Evolutionary conservation across 176 grass and related monocot genomes (phyloP).

Genomic region (Oryza glumipatula): DNA sequence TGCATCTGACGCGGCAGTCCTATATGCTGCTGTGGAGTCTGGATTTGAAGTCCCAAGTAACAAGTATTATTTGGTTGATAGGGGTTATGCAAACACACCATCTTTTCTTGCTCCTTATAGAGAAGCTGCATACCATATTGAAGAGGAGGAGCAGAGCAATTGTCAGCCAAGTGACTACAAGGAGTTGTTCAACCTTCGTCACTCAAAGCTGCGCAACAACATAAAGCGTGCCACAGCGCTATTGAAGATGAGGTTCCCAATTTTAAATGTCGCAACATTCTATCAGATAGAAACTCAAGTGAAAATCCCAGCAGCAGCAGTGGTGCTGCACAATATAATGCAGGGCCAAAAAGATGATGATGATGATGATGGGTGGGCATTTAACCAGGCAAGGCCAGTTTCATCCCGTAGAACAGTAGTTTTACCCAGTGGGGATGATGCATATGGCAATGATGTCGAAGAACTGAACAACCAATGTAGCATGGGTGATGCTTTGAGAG

Average conservation of each 20-base stretch:
- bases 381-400: conserved; percentile 3
- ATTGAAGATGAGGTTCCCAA: conserved; percentile 61
- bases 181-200: conserved; percentile 61
- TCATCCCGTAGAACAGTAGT: background rate
- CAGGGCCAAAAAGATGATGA: conserved; percentile 31
- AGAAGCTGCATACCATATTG: conserved; percentile 28
- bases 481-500: conserved; percentile 39
- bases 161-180: conserved; percentile 38
- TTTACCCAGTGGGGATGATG: conserved; percentile 29
- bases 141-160: conserved; percentile 40
- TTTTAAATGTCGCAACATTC: conserved; percentile 51
- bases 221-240: conserved; percentile 38
- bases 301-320: conserved; percentile 49
- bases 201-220: conserved; percentile 49
- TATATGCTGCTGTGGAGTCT: conserved; percentile 41
- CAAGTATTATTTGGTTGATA: conserved; percentile 54
- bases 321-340: conserved; percentile 59
- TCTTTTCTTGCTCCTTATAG: conserved; percentile 52
- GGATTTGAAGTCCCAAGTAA: conserved; percentile 51
- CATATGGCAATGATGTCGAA: conserved; percentile 33
- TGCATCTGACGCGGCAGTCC: conserved; percentile 42
- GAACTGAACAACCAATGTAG: conserved; percentile 36
- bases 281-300: conserved; percentile 52
- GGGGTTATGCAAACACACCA: conserved; percentile 46
- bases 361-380: background rate